Base-by-base conservation (phyloP, 2,329 filamentous ascomycete genomes). In the Sordariomycetes sp. region DNA sequence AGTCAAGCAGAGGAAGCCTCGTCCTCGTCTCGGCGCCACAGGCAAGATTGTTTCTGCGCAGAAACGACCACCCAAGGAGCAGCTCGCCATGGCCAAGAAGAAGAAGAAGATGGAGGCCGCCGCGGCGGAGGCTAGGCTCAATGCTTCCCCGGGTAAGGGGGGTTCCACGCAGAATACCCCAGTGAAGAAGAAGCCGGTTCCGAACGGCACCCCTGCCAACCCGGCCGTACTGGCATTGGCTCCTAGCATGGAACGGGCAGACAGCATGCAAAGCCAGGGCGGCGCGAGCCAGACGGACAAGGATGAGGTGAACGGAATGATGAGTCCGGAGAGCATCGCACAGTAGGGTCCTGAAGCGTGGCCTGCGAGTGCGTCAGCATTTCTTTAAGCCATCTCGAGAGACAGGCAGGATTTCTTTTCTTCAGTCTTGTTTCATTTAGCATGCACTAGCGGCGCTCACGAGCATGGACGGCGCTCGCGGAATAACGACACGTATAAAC, bases 11-110 rank as follows among this genome's bases (percentile, higher is more conserved):
- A 73, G 86, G 64, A 82, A 64, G 61, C 86, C 63, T 17, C 68
- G 73, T n/a, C 73, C 76, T n/a, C 66, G 73, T 21, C 68, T 76
- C 17, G 72, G 72, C 21, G 73, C 76, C 15, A 88, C 81, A 15
- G 86, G 86, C 50, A 94, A 93, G 67, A 94, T 94, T 45, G 82
- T 82, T 9, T 83, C 79, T 34, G 85, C 86, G 21, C 78, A 87
- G 46, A 94, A 93, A 63, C 70, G 85, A 7, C 84, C 86, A 21
- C 73, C 86, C 16, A 80, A 83, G 51, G 85, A 92, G 54, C 84
- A 88, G 54, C 79, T 86, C 35, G 83, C 84, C 21, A 74, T 86
- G 44, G 83, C 85, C 37, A 88, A 88, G 66, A 92, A 90, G 62
- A 88, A 85, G 64, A 85, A 88, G 63, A 90, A 90, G 64, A 61